phyloP scores from a whole-genome alignment of 306 rosid species.

The Hylodesmum podocarpum region DNA sequence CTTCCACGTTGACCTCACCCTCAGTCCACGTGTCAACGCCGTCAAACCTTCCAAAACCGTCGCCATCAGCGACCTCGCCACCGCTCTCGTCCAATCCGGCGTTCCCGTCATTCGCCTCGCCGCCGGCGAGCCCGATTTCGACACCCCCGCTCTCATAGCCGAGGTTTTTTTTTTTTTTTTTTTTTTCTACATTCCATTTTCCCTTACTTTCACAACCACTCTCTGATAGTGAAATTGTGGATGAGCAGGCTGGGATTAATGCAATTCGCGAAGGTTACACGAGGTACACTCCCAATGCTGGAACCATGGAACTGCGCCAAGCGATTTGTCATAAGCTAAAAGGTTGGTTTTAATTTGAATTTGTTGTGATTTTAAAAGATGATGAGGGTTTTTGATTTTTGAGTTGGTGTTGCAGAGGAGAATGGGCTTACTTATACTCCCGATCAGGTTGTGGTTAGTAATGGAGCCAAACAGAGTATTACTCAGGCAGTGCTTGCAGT shows the following conservation, averaged over 20 bases:
- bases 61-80: conserved; percentile 82
- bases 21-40: conserved; percentile 86
- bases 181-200: neutral
- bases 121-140: conserved; percentile 95
- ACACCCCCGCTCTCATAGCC: conserved; percentile 68
- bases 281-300: conserved; percentile 82
- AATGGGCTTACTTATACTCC: conserved; percentile 76
- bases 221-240: neutral
- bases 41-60: conserved; percentile 84
- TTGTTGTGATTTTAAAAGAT: neutral
- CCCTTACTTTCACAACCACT: neutral
- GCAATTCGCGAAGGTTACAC: conserved; percentile 90
- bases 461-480: conserved; percentile 94
- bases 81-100: conserved; percentile 85
- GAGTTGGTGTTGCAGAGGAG: conserved; percentile 60
- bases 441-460: conserved; percentile 81
- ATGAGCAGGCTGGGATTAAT: conserved; percentile 75
- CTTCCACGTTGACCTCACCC: conserved; percentile 50
- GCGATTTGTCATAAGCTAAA: conserved; percentile 86
- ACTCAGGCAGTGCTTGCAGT: conserved; percentile 83
- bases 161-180: too few relatives aligned
- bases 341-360: conserved; percentile 47
- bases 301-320: conserved; percentile 74
- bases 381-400: neutral
- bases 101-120: conserved; percentile 84